Evolutionary conservation across 2,329 filamentous ascomycete genomes (phyloP).

Genomic region (Colletotrichum aenigma): DNA sequence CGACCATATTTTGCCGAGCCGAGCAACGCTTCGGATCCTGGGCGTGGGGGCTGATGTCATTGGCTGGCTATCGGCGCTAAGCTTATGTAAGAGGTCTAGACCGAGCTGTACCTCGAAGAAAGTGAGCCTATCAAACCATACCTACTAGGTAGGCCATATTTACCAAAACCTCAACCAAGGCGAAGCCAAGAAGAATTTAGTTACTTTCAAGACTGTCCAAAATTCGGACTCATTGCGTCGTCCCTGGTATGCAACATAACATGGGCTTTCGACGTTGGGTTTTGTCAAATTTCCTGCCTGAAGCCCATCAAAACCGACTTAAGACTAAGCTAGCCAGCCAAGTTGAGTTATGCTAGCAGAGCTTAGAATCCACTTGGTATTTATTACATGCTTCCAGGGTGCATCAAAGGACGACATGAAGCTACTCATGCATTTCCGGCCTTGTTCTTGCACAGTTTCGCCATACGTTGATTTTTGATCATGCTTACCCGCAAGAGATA

Average conservation of each 20-base stretch:
- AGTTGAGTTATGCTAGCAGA: background rate
- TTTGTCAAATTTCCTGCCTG: background rate
- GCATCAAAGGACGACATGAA: background rate
- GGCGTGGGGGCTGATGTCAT: constrained; percentile 14
- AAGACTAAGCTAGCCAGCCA: background rate
- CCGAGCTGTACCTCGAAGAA: constrained; percentile 1
- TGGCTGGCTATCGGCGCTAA: background rate
- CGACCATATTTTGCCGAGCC: constrained; percentile 17
- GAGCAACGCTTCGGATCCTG: constrained; percentile 2
- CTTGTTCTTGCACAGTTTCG: background rate
- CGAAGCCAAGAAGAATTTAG: background rate
- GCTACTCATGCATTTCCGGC: background rate
- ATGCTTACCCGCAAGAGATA: background rate
- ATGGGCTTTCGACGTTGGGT: background rate
- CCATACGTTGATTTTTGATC: background rate
- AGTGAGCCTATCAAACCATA: background rate
- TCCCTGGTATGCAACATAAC: background rate
- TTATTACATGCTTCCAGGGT: background rate
- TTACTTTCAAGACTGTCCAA: background rate
- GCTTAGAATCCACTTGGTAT: background rate
- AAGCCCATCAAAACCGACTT: background rate
- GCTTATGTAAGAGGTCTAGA: constrained; percentile 8
- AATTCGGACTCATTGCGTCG: background rate
- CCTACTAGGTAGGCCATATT: background rate
- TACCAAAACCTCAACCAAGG: background rate